A percentile compares a stretch with the other conserved stretches of the same genome.
phyloP scores from a whole-genome alignment of 345 rosid genomes.

The Euphorbia pulcherrima region DNA sequence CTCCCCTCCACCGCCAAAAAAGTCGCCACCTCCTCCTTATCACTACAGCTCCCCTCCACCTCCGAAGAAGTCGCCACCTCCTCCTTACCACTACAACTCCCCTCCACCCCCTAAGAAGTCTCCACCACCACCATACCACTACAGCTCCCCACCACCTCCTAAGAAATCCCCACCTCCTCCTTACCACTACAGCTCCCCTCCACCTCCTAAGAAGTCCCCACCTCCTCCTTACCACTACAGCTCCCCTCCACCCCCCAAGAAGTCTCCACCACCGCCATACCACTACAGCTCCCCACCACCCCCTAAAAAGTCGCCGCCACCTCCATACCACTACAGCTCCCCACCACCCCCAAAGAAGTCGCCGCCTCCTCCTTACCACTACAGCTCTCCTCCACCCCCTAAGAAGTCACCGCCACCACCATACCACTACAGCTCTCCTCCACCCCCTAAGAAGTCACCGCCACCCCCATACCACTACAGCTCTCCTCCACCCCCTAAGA shows the following conservation, averaged over 20 bases:
- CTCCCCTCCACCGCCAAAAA: neutral
- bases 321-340: conserved; percentile 9
- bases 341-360: conserved; percentile 16
- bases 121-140: too few species aligned
- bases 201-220: too few species aligned
- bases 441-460: neutral
- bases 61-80: neutral
- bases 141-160: too few species aligned
- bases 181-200: too few species aligned
- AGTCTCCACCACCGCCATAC: neutral
- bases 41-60: conserved; percentile 3
- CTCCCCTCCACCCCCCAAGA: too few species aligned
- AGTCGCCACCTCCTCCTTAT: neutral
- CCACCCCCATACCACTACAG: conserved; percentile 6
- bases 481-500: neutral
- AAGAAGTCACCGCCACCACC: neutral
- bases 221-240: too few species aligned
- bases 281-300: conserved; percentile 1
- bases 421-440: neutral
- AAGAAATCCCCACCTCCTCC: too few species aligned
- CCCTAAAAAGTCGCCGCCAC: neutral
- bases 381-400: neutral
- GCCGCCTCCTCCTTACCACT: conserved; percentile 3
- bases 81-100: too few species aligned
- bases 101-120: too few species aligned